A percentile compares a stretch with the other conserved stretches of the same genome.
Conservation (phyloP, 768 basidiomycete genomes). For the Phylloporus rhodoxanthus region DNA sequence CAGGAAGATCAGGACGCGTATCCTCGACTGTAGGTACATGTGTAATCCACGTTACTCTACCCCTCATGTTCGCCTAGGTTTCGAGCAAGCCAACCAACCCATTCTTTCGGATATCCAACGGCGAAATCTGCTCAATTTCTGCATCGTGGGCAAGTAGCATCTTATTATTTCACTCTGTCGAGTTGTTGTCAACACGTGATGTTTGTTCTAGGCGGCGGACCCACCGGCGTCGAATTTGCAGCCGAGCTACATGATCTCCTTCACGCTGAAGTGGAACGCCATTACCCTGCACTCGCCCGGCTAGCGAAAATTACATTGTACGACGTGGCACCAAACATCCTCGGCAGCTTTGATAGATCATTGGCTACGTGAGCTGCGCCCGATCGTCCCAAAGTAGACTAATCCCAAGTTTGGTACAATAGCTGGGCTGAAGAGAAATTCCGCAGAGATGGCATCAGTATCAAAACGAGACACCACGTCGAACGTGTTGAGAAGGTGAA, state of each 20-base stretch:
- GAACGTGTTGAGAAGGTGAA: slow-evolving; percentile 57
- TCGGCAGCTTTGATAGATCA: slow-evolving; percentile 66
- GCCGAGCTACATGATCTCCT: slow-evolving; percentile 79
- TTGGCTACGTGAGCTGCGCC: slow-evolving; percentile 45
- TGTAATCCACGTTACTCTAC: neutral
- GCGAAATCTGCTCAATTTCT: slow-evolving; percentile 74
- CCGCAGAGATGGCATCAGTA: slow-evolving; percentile 65
- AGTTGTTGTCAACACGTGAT: slow-evolving; percentile 4
- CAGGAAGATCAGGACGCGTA: slow-evolving; percentile 59
- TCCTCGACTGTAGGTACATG: slow-evolving; percentile 57
- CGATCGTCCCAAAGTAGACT: neutral
- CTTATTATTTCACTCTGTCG: neutral
- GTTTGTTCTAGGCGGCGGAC: slow-evolving; percentile 53
- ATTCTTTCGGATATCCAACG: slow-evolving; percentile 69
- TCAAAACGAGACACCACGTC: slow-evolving; percentile 70
- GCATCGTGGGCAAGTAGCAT: slow-evolving; percentile 62
- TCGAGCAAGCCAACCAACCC: slow-evolving; percentile 84
- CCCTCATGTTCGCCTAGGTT: slow-evolving; percentile 38
- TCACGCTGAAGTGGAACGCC: slow-evolving; percentile 52
- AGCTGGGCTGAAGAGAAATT: slow-evolving; percentile 70
- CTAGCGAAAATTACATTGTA: slow-evolving; percentile 72
- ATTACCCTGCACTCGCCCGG: slow-evolving; percentile 60
- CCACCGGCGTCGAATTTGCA: slow-evolving; percentile 77
- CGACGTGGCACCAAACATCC: slow-evolving; percentile 74
- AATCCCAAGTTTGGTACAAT: slow-evolving; percentile 1